Evolutionary conservation across 768 basidiomycete species (phyloP).

Genomic region (Pilatotrama ljubarskyi): DNA sequence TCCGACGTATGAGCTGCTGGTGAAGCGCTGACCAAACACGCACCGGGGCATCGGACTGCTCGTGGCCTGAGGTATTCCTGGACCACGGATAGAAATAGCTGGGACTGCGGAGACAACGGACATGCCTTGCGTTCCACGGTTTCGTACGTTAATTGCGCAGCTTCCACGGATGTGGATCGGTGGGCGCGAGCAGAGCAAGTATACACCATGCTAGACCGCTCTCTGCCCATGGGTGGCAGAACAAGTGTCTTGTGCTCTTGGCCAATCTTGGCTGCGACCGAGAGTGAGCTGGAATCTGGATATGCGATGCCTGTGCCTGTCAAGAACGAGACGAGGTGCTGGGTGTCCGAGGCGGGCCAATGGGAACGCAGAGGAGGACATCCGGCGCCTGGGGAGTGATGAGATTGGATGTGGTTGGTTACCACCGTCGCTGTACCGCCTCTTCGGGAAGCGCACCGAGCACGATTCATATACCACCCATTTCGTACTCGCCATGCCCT

Average conservation of each 20-base stretch:
- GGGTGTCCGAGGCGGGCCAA: not conserved
- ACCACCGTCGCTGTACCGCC: slow-evolving; percentile 6
- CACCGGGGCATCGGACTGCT: no score
- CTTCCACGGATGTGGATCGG: not conserved
- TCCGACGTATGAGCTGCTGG: no score
- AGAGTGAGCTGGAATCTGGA: not conserved
- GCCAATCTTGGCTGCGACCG: slow-evolving; percentile 6
- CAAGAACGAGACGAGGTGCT: not conserved
- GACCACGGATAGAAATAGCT: not conserved
- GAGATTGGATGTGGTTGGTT: slow-evolving; percentile 8
- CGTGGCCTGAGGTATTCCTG: not conserved
- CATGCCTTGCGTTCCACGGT: not conserved
- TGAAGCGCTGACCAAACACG: no score
- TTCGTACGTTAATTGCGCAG: not conserved
- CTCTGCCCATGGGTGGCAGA: not conserved
- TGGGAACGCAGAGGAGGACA: not conserved
- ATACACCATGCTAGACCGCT: not conserved
- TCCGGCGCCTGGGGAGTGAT: not conserved
- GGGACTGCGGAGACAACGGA: no score
- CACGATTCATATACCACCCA: not conserved
- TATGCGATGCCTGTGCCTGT: not conserved
- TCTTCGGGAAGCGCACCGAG: not conserved
- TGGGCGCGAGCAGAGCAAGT: not conserved
- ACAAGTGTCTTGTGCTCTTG: slow-evolving; percentile 3
- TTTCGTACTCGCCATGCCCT: not conserved